Evolutionary conservation across 108 stramenopile genomes (phyloP), one percentile per base, ranked within the genome.

Genomic region (Fragilaria radians): DNA sequence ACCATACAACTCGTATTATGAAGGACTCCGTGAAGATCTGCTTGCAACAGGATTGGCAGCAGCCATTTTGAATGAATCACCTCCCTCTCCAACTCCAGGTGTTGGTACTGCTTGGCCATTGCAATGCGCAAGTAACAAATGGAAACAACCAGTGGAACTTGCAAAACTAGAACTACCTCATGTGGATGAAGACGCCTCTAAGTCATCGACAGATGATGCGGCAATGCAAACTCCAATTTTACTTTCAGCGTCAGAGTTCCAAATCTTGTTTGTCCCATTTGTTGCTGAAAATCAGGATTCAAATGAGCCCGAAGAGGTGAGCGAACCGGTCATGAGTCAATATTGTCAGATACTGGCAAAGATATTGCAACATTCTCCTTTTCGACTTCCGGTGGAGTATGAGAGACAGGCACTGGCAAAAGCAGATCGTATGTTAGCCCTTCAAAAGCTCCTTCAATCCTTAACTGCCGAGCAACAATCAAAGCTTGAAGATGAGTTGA

Each of bases 71-170:
- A 70, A 78, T 2, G 74, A 70, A 22, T 59, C 51, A 14, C 77
- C 70, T 34, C 66, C 72, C 7, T 65, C 71, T 4, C 65, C 59
- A 28, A 61, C 71, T 46, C 61, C 67, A 1, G 30, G 61, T 19
- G 53, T 57, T 33, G 67, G 32, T 1, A 52, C 48, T 18, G 74
- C 71, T 25, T 74, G 72, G 73, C 86, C 86, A 23, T 60, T 92
- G 28, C 86, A 88, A 65, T 88, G 83, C 56, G 91, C 91, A n/a
- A 87, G 85, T 68, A 92, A 92, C 52, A 92, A 92, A 63, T 92
- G 91, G 91, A 92, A 92, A 45, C 81, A 80, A 45, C 89, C 89
- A 5, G 70, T 87, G 2, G 87, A 85, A 42, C 48, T 89, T 1
- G 71, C 83, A 9, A 86, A 76, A 52, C 60, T 91, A 19, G 88